Percentiles rank a stretch among this genome's conserved stretches.
phyloP scores from a whole-genome alignment of 371 early-diverging fungal genomes.

The Umbelopsis sp. region DNA sequence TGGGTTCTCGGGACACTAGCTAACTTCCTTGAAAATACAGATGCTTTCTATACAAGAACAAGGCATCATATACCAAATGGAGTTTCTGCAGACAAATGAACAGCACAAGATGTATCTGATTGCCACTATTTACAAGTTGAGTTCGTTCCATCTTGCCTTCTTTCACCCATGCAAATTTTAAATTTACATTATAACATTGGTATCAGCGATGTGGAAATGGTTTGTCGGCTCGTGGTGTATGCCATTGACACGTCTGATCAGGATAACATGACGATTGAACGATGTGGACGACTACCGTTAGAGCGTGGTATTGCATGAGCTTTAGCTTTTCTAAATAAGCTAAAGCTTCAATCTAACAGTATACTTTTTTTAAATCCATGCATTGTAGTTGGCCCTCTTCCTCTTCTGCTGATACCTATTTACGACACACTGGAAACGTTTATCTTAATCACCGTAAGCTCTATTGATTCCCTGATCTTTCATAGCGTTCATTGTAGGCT shows the following conservation, averaged over 20 bases:
- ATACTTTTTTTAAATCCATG: neutral
- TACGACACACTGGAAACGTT: conserved; percentile 35
- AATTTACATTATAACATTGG: neutral
- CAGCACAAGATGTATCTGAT: conserved; percentile 39
- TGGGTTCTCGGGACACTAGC: too few relatives aligned
- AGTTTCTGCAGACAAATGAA: conserved; percentile 40
- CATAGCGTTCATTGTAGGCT: neutral
- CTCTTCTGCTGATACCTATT: conserved; percentile 41
- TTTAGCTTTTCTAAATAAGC: neutral
- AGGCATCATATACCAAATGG: conserved; percentile 56
- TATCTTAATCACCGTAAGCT: conserved; percentile 40
- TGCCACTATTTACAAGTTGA: conserved; percentile 41
- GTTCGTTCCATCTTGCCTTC: neutral
- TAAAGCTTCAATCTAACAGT: neutral
- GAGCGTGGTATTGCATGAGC: conserved; percentile 31
- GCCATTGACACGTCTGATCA: conserved; percentile 36
- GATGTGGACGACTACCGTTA: conserved; percentile 39
- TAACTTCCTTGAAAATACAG: conserved; percentile 15
- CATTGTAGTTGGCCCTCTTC: conserved; percentile 37
- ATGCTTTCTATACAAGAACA: conserved; percentile 37
- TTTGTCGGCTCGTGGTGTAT: conserved; percentile 39
- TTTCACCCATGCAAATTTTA: neutral
- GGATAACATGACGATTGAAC: conserved; percentile 31
- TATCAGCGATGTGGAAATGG: conserved; percentile 39
- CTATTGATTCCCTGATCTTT: neutral